Conservation (phyloP, 2,329 filamentous ascomycete genomes). For the Apiospora malaysiana region DNA sequence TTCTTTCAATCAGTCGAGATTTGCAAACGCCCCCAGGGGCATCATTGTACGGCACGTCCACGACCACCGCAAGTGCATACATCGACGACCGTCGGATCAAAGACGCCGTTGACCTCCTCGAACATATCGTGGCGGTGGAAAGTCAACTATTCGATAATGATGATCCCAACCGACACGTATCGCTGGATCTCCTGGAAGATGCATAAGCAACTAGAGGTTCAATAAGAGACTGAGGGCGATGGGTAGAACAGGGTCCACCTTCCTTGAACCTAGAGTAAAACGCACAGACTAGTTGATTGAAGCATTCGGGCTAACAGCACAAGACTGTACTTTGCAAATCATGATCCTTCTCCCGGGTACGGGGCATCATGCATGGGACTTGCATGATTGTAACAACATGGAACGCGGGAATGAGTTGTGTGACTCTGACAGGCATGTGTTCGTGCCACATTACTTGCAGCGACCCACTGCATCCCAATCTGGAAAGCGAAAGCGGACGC, state of each 20-base stretch:
- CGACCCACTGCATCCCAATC: background rate
- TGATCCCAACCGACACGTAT: slow-evolving; percentile 2
- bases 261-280: background rate
- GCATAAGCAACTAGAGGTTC: background rate
- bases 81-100: too few relatives aligned
- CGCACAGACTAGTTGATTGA: background rate
- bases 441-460: background rate
- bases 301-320: background rate
- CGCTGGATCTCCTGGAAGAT: background rate
- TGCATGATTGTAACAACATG: slow-evolving; percentile 2
- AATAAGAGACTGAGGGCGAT: background rate
- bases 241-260: background rate
- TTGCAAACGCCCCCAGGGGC: background rate
- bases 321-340: background rate
- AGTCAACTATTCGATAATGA: background rate
- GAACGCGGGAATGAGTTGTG: background rate
- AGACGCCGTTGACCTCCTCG: slow-evolving; percentile 4
- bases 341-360: background rate
- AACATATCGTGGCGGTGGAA: background rate
- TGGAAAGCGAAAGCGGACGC: slow-evolving; percentile 9
- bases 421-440: background rate
- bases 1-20: background rate
- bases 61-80: too few relatives aligned
- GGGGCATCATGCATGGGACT: background rate
- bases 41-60: too few relatives aligned